Evolutionary conservation across 345 rosid species (phyloP).

Genomic region (Citrus medica): DNA sequence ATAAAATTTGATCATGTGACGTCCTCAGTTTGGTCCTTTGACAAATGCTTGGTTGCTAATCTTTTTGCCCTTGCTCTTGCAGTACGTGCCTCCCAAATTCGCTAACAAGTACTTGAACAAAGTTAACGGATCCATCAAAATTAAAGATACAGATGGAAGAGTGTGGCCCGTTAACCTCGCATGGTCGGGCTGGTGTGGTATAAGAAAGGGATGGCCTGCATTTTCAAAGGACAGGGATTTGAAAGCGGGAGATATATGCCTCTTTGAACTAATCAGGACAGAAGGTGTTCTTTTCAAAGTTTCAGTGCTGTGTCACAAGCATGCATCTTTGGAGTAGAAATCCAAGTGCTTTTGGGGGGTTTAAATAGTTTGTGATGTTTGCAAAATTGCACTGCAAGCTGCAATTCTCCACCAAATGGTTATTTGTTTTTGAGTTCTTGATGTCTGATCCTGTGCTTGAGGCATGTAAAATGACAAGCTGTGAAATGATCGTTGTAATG

Average conservation of each 20-base stretch:
- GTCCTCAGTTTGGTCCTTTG: not conserved
- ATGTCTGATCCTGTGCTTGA: not conserved
- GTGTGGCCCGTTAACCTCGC: not conserved
- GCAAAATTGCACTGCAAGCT: not conserved
- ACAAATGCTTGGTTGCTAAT: not conserved
- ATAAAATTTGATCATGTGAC: not conserved
- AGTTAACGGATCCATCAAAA: slow-evolving; percentile 8
- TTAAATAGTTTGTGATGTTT: not conserved
- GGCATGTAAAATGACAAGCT: not conserved
- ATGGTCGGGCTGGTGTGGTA: not conserved
- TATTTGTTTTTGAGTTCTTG: not conserved
- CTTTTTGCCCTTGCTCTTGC: not conserved
- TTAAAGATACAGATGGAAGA: slow-evolving; percentile 27
- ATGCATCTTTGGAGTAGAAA: not conserved
- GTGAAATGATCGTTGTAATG: not conserved
- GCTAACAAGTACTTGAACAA: slow-evolving; percentile 7
- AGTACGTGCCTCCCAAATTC: slow-evolving; percentile 25
- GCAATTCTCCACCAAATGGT: not conserved
- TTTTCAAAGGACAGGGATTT: not conserved
- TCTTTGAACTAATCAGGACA: not conserved
- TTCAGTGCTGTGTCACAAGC: not conserved
- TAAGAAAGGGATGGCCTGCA: not conserved
- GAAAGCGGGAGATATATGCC: not conserved
- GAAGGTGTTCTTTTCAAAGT: not conserved
- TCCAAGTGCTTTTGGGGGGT: not conserved